These are phyloP conservation scores for Pseudophaeomoniella oleicola DNA, from an alignment of 2,329 filamentous ascomycete species.

Conservation along the genomic window DNA sequence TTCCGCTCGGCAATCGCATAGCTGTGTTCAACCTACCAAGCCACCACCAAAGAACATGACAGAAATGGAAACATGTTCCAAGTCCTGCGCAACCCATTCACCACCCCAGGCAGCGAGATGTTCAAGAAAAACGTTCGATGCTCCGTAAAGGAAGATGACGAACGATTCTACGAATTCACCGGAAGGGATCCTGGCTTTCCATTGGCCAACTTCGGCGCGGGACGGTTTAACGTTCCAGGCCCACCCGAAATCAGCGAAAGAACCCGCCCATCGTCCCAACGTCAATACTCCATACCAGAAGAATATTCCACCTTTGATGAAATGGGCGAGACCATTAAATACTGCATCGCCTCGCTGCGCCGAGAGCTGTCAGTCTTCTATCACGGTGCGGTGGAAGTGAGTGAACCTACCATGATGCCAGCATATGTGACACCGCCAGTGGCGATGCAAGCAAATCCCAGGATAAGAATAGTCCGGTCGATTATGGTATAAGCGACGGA, in stretches of 20 bases:
- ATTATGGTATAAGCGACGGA: slow-evolving; percentile 49
- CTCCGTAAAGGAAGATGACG: slow-evolving; percentile 79
- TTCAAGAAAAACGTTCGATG: slow-evolving; percentile 83
- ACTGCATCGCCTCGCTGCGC: slow-evolving; percentile 37
- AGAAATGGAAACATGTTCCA: slow-evolving; percentile 87
- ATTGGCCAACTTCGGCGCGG: slow-evolving; percentile 40
- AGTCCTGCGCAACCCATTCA: slow-evolving; percentile 61
- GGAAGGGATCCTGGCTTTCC: slow-evolving; percentile 48
- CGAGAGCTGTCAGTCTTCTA: background rate
- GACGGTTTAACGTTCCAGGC: slow-evolving; percentile 78
- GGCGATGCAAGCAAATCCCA: slow-evolving; percentile 59
- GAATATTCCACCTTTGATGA: slow-evolving; percentile 88
- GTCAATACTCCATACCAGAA: slow-evolving; percentile 85
- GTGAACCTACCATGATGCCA: slow-evolving; percentile 62
- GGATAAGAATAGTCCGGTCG: slow-evolving; percentile 61
- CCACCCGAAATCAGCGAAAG: slow-evolving; percentile 84
- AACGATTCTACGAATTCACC: slow-evolving; percentile 84
- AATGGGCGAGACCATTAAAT: slow-evolving; percentile 81
- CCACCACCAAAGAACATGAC: slow-evolving; percentile 89
- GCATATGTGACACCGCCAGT: slow-evolving; percentile 65
- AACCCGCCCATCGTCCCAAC: slow-evolving; percentile 77
- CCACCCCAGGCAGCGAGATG: slow-evolving; percentile 61
- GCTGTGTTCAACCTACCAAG: slow-evolving; percentile 39
- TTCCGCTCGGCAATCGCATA: background rate
- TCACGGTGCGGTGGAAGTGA: background rate